Conservation (phyloP, 208 protist genomes). For the Giardia duodenalis region DNA sequence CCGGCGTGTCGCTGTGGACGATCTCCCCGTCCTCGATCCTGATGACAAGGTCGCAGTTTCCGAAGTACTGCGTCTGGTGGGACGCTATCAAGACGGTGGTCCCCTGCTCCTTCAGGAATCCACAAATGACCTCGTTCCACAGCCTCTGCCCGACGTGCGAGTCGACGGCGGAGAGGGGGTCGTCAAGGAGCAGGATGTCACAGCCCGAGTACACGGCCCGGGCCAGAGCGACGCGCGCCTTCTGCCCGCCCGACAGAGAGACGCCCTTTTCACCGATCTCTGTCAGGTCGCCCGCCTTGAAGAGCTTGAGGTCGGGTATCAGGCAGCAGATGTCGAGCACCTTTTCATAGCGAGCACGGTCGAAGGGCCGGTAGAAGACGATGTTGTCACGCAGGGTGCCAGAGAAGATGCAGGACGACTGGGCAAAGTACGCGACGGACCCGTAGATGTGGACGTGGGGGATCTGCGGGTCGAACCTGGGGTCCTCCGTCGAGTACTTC, state of each 20-base stretch:
- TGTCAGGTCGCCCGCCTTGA: slow-evolving; percentile 38
- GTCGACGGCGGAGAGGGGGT: slow-evolving; percentile 43
- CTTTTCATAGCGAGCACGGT: slow-evolving; percentile 38
- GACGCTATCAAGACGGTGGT: slow-evolving; percentile 52
- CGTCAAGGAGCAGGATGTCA: slow-evolving; percentile 40
- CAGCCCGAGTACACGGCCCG: slow-evolving; percentile 51
- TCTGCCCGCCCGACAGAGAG: slow-evolving; percentile 64
- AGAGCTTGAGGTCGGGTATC: slow-evolving; percentile 30
- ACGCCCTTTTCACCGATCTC: slow-evolving; percentile 63
- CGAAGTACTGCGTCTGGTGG: slow-evolving; percentile 40
- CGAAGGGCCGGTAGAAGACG: slow-evolving; percentile 42
- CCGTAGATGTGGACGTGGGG: neutral
- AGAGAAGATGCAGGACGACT: neutral
- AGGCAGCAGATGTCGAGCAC: slow-evolving; percentile 42
- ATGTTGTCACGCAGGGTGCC: slow-evolving; percentile 41
- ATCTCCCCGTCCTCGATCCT: neutral
- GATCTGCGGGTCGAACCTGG: neutral
- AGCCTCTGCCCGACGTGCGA: slow-evolving; percentile 45
- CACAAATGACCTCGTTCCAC: slow-evolving; percentile 57
- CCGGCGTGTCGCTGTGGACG: neutral
- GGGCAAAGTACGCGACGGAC: neutral
- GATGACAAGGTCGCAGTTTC: neutral
- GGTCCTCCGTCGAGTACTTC: neutral
- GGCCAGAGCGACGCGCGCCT: slow-evolving; percentile 54
- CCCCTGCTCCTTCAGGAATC: slow-evolving; percentile 46